Percentiles rank a stretch among this genome's conserved stretches.
These are phyloP conservation scores for Trifolium pratense DNA, from an alignment of 306 rosid genomes.

Conservation along the genomic window DNA sequence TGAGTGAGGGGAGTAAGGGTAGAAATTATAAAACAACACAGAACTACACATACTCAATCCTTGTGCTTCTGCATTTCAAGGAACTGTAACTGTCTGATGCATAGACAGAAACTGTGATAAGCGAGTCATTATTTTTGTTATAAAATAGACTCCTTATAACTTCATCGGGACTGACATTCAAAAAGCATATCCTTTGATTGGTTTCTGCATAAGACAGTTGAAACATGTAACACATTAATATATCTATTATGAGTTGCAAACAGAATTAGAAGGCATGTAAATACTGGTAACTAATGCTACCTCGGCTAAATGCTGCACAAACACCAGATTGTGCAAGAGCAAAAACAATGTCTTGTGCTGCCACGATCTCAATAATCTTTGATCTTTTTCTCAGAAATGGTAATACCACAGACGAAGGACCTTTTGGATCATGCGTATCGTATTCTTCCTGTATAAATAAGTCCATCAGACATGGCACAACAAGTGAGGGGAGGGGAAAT, in stretches of 20 bases:
- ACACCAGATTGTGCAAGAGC: conserved; percentile 74
- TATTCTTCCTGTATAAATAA: conserved; percentile 62
- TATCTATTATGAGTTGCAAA: conserved; percentile 34
- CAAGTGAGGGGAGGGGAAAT: not conserved
- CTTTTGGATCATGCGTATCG: conserved; percentile 70
- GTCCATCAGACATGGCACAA: conserved; percentile 18
- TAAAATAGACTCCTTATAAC: conserved; percentile 97
- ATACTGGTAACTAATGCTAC: conserved; percentile 34
- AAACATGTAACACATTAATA: conserved; percentile 30
- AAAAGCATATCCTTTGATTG: conserved; percentile 90
- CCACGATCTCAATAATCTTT: conserved; percentile 65
- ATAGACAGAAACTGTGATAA: conserved; percentile 98
- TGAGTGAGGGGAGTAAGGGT: not conserved
- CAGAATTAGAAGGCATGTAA: conserved; percentile 1
- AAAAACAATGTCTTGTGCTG: conserved; percentile 67
- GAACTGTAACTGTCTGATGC: conserved; percentile 99
- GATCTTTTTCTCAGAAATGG: conserved; percentile 65
- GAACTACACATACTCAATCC: conserved; percentile 78
- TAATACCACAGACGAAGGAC: conserved; percentile 55
- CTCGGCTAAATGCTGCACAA: conserved; percentile 73
- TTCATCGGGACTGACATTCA: conserved; percentile 97
- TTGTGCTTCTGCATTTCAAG: conserved; percentile 95
- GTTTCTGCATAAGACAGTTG: conserved; percentile 70
- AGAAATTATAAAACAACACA: conserved; percentile 15
- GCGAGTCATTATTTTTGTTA: conserved; percentile 96